Percentiles rank a stretch among this genome's conserved stretches.
Evolutionary conservation across 1,139 yeast genomes (phyloP).

Genomic region (Ogataea hybrid): DNA sequence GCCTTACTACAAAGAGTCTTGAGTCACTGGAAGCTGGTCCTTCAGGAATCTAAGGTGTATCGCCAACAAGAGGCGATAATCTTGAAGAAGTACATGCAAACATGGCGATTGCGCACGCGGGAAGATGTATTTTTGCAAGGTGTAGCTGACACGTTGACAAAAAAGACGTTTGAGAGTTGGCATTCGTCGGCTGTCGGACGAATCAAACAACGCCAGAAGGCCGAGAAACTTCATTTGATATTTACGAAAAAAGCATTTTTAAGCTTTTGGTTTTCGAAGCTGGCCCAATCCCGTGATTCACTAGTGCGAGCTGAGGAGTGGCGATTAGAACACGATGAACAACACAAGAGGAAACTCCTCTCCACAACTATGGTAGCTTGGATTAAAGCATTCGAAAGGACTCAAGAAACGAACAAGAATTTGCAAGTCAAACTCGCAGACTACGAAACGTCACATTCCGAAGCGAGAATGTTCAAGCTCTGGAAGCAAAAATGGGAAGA

Average conservation of each 20-base stretch:
- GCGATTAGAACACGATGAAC: not conserved
- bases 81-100: not conserved
- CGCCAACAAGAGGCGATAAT: not conserved
- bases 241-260: not conserved
- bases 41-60: conserved; percentile 9
- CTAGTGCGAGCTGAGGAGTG: not conserved
- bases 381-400: not conserved
- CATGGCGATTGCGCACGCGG: conserved; percentile 16
- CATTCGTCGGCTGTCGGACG: not conserved
- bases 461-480: not conserved
- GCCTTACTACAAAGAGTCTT: conserved; percentile 5
- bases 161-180: conserved; percentile 4
- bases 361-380: not conserved
- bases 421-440: not conserved
- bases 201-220: not conserved
- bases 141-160: not conserved
- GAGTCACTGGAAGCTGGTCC: conserved; percentile 15
- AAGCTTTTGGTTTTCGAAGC: not conserved
- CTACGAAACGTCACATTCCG: not conserved
- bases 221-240: not conserved
- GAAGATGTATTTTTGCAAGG: conserved; percentile 7
- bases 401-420: not conserved
- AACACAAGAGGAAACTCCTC: not conserved
- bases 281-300: not conserved
- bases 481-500: conserved; percentile 16